Conservation (phyloP, 2,329 filamentous ascomycete species). For the Colletotrichum cordylinicola region DNA sequence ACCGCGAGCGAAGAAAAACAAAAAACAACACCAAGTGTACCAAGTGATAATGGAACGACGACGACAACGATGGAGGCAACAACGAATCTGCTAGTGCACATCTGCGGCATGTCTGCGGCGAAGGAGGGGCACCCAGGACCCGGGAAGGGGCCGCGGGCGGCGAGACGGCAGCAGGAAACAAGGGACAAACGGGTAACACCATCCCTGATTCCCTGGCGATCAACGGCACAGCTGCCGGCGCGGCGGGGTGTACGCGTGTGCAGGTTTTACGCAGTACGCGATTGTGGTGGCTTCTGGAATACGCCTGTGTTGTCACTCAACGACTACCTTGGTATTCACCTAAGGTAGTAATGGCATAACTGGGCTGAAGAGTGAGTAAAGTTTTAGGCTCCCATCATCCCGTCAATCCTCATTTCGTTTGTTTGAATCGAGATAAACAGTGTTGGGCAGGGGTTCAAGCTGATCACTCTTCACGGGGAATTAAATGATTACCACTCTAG, state of each 20-base stretch:
- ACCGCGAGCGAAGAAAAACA: neutral
- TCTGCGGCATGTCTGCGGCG: neutral
- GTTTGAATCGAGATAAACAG: neutral
- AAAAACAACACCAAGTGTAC: neutral
- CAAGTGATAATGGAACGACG: neutral
- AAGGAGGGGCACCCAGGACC: neutral
- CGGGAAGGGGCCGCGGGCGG: neutral
- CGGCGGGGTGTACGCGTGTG: slow-evolving; percentile 14
- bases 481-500: neutral
- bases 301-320: neutral
- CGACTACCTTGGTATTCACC: neutral
- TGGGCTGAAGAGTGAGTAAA: neutral
- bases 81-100: neutral
- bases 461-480: neutral
- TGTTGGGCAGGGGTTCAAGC: neutral
- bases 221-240: slow-evolving; percentile 15
- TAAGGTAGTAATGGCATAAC: neutral
- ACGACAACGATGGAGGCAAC: neutral
- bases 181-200: neutral
- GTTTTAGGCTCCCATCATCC: neutral
- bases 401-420: slow-evolving; percentile 18
- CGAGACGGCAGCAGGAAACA: neutral
- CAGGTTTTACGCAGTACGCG: neutral
- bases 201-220: slow-evolving; percentile 15
- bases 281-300: neutral